Evolutionary conservation across 2,329 filamentous ascomycete genomes (phyloP).

Genomic region (Trichoderma brevicompactum): DNA sequence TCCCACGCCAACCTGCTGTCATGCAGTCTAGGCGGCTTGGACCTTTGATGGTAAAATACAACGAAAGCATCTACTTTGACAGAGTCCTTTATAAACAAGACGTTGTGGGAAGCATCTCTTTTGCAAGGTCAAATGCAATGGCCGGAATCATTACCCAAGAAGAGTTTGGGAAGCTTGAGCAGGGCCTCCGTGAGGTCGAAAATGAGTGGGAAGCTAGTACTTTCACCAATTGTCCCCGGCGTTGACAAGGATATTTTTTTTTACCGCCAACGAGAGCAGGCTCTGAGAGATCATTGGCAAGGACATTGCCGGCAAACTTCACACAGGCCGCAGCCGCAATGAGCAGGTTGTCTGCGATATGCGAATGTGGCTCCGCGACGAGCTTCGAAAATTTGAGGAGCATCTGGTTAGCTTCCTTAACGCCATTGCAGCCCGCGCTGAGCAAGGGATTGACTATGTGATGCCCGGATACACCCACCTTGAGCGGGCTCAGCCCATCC

Average conservation of each 20-base stretch:
- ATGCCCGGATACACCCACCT: constrained; percentile 92
- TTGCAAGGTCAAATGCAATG: constrained; percentile 78
- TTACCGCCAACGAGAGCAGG: constrained; percentile 71
- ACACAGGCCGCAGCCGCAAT: constrained; percentile 85
- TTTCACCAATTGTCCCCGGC: constrained; percentile 57
- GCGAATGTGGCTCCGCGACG: constrained; percentile 76
- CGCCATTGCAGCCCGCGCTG: constrained; percentile 70
- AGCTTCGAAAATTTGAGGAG: constrained; percentile 70
- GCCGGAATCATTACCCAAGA: constrained; percentile 71
- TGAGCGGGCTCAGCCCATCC: constrained; percentile 78
- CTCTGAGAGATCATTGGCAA: constrained; percentile 85
- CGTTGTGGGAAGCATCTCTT: constrained; percentile 79
- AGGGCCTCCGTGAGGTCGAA: constrained; percentile 64
- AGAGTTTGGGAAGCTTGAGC: constrained; percentile 76
- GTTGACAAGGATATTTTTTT: constrained; percentile 64
- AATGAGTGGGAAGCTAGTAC: constrained; percentile 57
- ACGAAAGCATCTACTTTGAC: constrained; percentile 80
- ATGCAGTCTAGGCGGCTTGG: constrained; percentile 66
- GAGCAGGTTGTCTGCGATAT: constrained; percentile 91
- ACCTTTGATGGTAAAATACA: constrained; percentile 86
- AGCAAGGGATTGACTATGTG: constrained; percentile 73
- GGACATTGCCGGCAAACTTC: constrained; percentile 83
- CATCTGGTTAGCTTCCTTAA: constrained; percentile 71
- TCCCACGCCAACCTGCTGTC: constrained; percentile 24
- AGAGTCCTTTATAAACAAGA: constrained; percentile 78